Evolutionary conservation across 1,284 basidiomycete genomes (phyloP), one percentile per base, ranked within the genome.

Genomic region (Ganoderma lucidum): DNA sequence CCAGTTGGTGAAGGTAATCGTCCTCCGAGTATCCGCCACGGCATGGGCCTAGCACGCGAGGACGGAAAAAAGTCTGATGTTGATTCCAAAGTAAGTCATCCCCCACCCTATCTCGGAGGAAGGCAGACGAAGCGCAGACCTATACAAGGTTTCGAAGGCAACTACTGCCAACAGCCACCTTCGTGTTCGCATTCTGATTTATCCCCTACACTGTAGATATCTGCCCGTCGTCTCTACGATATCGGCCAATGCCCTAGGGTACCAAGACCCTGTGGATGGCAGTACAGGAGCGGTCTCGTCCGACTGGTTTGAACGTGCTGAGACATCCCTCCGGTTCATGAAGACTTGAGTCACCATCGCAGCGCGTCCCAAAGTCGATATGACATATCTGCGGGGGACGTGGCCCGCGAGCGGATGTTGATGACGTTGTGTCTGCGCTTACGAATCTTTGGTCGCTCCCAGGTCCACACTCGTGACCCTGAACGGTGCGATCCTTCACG

Each of bases 91-190:
- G 53, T 56, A 56, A 56, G 53, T 17, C 9, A 35, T 17, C 17
- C 51, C 12, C 30, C 6, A 15, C 30, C 30, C 53, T 56, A 30
- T 56, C 17, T 19, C 12, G 53, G 53, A 35, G 30, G 15, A 35
- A 56, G 28, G 53, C 32, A 56, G 53, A 56, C 28, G 53, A 56
- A 56, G 53, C 53, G 14, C 30, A 56, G 30, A 56, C 53, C 5
- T 19, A 23, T 23, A 23, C 23, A 56, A 56, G 53, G 53, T 56
- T 56, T 15, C 53, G 28, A 14, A 32, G 30, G 28, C 30, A 19
- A 32, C 15, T 14, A 6, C 17, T 3, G 5, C 15, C 15, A 19
- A 35, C 28, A 12, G 2, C 6, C 53, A 35, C 15, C 53, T 56
- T 32, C 53, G 15, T 14, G 15, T 35, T 56, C 53, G 32, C 32